Evolutionary conservation across 306 rosid species (phyloP), one percentile per base, ranked within the genome.

Genomic region (Bauhinia variegata): DNA sequence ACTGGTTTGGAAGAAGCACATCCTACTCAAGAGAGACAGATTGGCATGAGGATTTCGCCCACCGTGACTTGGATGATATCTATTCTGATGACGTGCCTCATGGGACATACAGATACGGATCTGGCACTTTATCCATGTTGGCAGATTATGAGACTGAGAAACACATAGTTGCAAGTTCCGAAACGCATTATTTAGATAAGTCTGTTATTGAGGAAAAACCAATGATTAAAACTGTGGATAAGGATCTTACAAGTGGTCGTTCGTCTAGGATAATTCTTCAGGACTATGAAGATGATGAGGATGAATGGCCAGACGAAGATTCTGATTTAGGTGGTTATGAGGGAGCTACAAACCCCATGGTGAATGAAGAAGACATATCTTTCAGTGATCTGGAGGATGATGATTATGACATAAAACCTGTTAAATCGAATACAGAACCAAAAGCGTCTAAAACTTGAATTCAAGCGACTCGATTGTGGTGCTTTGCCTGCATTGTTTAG

Each of bases 311-410:
- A 33, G 97, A 88, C 83, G 97, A 88, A 56, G 96, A 80, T 82
- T 80, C 72, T 74, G 97, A 88, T 11, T 69, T 79, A 9, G 87
- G 77, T 17, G 87, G 73, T 10, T 70, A 65, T 67, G 54, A 59
- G 56, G 78, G 78, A 82, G 60, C 67, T 5, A 58, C 75, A 50
- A 56, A 70, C 14, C 60, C 76, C 46, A 8, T 65, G 31, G 82
- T 75, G 69, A 77, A 90, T 68, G 97, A 78, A 80, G 99, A 93
- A 31, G 99, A 93, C 67, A 93, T 93, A 79, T 93, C 99, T 60
- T 93, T 93, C 73, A 93, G 97, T 38, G 99, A 93, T 74, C 95
- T 93, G 0, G 99, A 93, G 82, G 89, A 93, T 62, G 99, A 90
- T 60, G 87, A 88, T 48, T 75, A 47, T 83, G 85, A 77, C 52